These are phyloP conservation scores for Cotoneaster glaucophyllus DNA, from an alignment of 306 rosid genomes.

Conservation along the genomic window DNA sequence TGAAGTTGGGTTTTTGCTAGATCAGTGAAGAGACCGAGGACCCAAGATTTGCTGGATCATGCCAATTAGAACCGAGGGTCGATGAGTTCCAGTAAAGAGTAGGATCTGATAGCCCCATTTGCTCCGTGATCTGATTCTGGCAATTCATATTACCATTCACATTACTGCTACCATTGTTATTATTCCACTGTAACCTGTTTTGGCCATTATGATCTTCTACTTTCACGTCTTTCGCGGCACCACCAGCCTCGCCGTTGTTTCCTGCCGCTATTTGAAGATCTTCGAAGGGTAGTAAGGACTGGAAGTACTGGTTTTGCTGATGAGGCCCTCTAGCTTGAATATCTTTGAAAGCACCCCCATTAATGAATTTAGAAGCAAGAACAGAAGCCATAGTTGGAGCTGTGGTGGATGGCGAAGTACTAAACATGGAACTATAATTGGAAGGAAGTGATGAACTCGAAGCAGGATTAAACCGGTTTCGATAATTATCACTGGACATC, in stretches of 20 bases:
- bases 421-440: slow-evolving; percentile 41
- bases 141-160: background rate
- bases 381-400: slow-evolving; percentile 52
- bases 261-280: slow-evolving; percentile 28
- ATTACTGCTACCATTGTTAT: slow-evolving; percentile 3
- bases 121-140: slow-evolving; percentile 47
- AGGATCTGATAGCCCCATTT: slow-evolving; percentile 54
- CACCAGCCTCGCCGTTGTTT: background rate
- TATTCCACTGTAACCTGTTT: slow-evolving; percentile 41
- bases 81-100: slow-evolving; percentile 64
- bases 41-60: slow-evolving; percentile 31
- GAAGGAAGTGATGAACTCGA: slow-evolving; percentile 31
- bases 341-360: slow-evolving; percentile 39
- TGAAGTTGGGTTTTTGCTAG: slow-evolving; percentile 25
- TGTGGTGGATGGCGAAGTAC: slow-evolving; percentile 21
- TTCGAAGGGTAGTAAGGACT: slow-evolving; percentile 39
- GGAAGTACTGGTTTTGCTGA: slow-evolving; percentile 21
- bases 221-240: slow-evolving; percentile 49
- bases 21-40: slow-evolving; percentile 72
- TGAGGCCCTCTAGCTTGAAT: background rate
- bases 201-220: slow-evolving; percentile 35
- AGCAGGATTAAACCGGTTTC: slow-evolving; percentile 28
- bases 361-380: slow-evolving; percentile 47
- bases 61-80: slow-evolving; percentile 44
- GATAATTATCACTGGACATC: slow-evolving; percentile 16